Evolutionary conservation across 2,329 filamentous ascomycete genomes (phyloP), one percentile per base, ranked within the genome.

Genomic region (Colletotrichum siamense): DNA sequence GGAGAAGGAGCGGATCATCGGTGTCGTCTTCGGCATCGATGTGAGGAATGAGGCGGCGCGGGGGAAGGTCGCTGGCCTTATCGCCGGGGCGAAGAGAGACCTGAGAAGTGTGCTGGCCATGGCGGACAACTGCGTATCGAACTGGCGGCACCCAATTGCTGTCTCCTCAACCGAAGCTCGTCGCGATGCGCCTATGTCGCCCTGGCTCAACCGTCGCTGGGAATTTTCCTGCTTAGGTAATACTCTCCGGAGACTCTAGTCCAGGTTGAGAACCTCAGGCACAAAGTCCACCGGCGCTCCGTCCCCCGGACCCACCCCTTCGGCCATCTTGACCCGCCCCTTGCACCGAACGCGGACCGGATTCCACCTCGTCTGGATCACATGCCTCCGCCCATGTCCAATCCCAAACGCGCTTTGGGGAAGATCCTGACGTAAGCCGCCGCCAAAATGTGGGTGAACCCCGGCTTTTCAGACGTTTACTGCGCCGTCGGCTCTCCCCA

Each of bases 1-100:
- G n/a, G 90, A 90, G 85, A 94, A 93, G 77, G 86, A 80, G 73
- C 88, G 87, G n/a, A 82, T 74, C 22, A 81, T 61, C 73, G 73
- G 72, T 39, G 73, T 66, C 44, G 78, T 57, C 13, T 73, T 77
- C 61, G 66, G 75, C 13, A 72, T 77, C 59, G 66, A 73, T 62
- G 32, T 75, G 36, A 71, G 68, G 59, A 44, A 79, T 44, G 75
- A 79, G 77, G 49, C 44, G 28, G 73, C 76, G 3, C 76, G 69
- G 59, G 36, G 62, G 52, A 79, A 74, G 15, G 78, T 32, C 44
- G 78, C 79, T 49, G 78, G 78, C 65, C 81, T 77, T 28, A 83
- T 70, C 44, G 82, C 80, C 66, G 84, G 82, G 69, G 79, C 79
- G 70, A 84, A 79, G 10, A 84, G 79, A 24, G 80, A 82, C 77